Conservation (phyloP, 2,329 filamentous ascomycete genomes). For the Talaromyces sp. region DNA sequence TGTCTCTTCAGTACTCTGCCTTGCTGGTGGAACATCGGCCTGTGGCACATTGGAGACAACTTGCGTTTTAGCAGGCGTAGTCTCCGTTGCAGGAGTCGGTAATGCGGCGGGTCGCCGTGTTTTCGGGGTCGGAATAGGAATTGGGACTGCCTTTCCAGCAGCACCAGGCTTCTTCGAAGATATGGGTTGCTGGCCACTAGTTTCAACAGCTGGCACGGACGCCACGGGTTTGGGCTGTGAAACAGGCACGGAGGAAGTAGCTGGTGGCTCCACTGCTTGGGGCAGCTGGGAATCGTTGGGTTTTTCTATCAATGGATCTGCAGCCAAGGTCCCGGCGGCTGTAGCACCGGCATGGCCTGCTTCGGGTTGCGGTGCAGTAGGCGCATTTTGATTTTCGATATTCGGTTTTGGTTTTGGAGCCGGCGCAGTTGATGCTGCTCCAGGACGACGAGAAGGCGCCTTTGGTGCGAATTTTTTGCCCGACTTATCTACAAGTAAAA, state of each 20-base stretch:
- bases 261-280: not conserved
- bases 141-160: not conserved
- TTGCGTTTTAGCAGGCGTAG: not conserved
- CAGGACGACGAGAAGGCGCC: slow-evolving; percentile 54
- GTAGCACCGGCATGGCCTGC: not conserved
- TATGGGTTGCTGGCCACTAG: not conserved
- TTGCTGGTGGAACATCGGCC: not conserved
- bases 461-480: slow-evolving; percentile 75
- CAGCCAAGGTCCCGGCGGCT: not conserved
- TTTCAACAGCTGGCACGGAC: not conserved
- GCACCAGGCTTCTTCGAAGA: not conserved
- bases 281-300: not conserved
- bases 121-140: not conserved
- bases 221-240: not conserved
- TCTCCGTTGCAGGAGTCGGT: not conserved
- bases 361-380: not conserved
- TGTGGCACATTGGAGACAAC: not conserved
- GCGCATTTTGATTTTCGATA: not conserved
- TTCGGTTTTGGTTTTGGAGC: not conserved
- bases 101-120: not conserved
- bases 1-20: not conserved
- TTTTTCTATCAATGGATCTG: not conserved
- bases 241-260: not conserved
- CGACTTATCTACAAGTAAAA: slow-evolving; percentile 50
- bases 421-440: slow-evolving; percentile 30